Conservation (phyloP, 129 eudicot species). For the Scalesia atractyloides region DNA sequence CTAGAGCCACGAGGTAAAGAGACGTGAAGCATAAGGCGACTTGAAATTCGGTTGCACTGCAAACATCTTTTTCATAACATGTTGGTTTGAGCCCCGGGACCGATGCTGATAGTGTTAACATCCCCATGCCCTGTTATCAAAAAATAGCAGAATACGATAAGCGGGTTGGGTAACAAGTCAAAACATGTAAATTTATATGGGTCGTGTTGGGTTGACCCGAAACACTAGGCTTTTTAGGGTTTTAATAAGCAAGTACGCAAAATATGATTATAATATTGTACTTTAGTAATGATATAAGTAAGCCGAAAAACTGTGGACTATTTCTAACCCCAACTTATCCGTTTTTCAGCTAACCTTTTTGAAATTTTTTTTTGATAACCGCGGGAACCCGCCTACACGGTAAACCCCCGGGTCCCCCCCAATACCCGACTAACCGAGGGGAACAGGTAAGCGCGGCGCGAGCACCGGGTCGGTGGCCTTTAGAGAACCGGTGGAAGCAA, state of each 20-base stretch:
- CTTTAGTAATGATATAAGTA: background rate
- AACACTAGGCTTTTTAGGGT: background rate
- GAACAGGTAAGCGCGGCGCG: no score
- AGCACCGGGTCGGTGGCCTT: no score
- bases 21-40: constrained; percentile 46
- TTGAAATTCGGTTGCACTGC: constrained; percentile 51
- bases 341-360: background rate
- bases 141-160: background rate
- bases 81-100: constrained; percentile 61
- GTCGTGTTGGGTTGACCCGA: background rate
- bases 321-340: background rate
- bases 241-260: background rate
- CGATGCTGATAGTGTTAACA: constrained; percentile 30
- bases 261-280: background rate
- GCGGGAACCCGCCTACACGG: no score
- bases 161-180: background rate
- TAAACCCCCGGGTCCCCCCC: no score
- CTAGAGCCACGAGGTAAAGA: constrained; percentile 65
- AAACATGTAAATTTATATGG: background rate
- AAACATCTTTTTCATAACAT: constrained; percentile 41
- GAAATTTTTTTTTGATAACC: no score
- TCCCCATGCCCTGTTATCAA: constrained; percentile 17
- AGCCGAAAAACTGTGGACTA: background rate
- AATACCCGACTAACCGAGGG: no score
- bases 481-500: no score